Evolutionary conservation across 1,284 basidiomycete genomes (phyloP), one percentile per base, ranked within the genome.

Genomic region (Ustilago hordei): DNA sequence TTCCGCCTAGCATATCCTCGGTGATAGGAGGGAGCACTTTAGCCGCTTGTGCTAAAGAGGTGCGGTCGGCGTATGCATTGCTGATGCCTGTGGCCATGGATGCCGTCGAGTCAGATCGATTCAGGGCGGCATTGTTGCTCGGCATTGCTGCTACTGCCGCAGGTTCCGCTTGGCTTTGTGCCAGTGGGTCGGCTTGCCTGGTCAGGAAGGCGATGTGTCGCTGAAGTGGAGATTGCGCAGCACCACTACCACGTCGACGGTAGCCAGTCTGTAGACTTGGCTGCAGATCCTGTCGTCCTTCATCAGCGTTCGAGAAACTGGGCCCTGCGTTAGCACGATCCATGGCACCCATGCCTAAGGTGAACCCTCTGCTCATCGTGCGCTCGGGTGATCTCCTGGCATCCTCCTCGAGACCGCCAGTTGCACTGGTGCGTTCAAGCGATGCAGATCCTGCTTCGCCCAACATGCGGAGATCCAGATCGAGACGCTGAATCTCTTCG

Each of bases 401-500:
- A 45, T 65, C 66, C 52, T 64, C 72, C n/a, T 75, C 73, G 41
- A 52, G 12, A 38, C 17, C 55, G 23, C 64, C 63, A 12, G 23
- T 47, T 8, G 48, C 58, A 43, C 55, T 61, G 0, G 31, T 55
- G 43, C 62, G 48, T 19, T 75, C 72, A 8, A 61, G 48, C 12
- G 67, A 70, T 13, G 6, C 39, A 5, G 63, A 60, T 3, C 35
- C 50, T 4, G 61, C 50, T n/a, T 57, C 63, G 15, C 61, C 71
- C 13, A 75, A 59, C 65, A 63, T 65, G 32, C 68, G 60, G 12
- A 78, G 55, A 38, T 80, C 72, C 36, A 83, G 55, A 7, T 74
- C 77, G 54, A 86, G 70, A 19, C 82, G 69, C 19, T 71, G 60
- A 47, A 97, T 93, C 86, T 98, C 95, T 31, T 95, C 93, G 0